Evolutionary conservation across 768 basidiomycete species (phyloP).

Genomic region (Mycena belliarum): DNA sequence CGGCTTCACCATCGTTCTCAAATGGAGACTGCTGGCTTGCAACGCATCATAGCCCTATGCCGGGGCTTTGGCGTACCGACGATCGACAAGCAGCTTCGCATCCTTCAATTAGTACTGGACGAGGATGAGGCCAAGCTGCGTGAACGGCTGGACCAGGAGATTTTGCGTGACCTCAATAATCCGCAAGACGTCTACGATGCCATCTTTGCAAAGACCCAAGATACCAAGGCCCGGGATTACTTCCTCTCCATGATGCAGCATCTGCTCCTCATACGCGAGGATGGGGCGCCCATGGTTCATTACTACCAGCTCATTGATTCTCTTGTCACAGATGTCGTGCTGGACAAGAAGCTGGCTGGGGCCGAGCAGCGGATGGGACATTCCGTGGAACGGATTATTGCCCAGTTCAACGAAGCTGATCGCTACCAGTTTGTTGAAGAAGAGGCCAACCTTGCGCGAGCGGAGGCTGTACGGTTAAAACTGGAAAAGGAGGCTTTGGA

Average conservation of each 20-base stretch:
- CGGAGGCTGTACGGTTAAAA: slow-evolving; percentile 62
- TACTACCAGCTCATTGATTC: slow-evolving; percentile 92
- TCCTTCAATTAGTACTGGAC: slow-evolving; percentile 61
- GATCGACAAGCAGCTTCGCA: slow-evolving; percentile 67
- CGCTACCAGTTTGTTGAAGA: slow-evolving; percentile 74
- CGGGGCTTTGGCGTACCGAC: slow-evolving; percentile 60
- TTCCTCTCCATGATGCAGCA: slow-evolving; percentile 95
- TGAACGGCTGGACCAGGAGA: slow-evolving; percentile 73
- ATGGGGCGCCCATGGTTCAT: slow-evolving; percentile 79
- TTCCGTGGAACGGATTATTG: slow-evolving; percentile 86
- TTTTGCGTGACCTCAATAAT: slow-evolving; percentile 74
- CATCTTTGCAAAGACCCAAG: slow-evolving; percentile 73
- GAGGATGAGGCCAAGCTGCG: slow-evolving; percentile 75
- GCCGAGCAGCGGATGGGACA: slow-evolving; percentile 85
- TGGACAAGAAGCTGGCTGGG: slow-evolving; percentile 86
- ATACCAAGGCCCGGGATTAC: slow-evolving; percentile 77
- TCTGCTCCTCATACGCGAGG: slow-evolving; percentile 85
- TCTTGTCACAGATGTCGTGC: slow-evolving; percentile 85
- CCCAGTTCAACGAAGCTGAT: slow-evolving; percentile 89
- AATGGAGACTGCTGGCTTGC: slow-evolving; percentile 87
- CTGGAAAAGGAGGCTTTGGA: slow-evolving; percentile 83
- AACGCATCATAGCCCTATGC: slow-evolving; percentile 70
- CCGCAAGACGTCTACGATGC: slow-evolving; percentile 88
- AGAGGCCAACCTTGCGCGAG: slow-evolving; percentile 71
- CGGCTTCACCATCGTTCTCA: slow-evolving; percentile 85